A percentile compares a stretch with the other conserved stretches of the same genome.
Evolutionary conservation across 2,329 filamentous ascomycete genomes (phyloP).

Genomic region (Microascus cirrosus): DNA sequence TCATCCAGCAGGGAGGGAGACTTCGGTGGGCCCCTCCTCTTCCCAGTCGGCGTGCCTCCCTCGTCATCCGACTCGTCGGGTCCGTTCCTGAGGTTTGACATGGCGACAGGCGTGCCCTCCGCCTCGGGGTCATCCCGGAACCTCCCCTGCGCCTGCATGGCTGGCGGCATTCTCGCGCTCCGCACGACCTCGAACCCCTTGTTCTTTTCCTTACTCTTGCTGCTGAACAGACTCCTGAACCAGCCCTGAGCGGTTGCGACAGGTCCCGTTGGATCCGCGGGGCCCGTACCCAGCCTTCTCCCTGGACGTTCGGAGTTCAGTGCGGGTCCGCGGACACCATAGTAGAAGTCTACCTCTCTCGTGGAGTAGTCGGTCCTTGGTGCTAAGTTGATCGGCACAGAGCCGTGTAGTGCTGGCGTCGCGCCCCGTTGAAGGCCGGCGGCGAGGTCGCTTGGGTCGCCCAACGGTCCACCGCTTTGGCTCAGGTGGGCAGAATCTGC

Average conservation of each 20-base stretch:
- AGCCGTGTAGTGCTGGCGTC: slow-evolving; percentile 29
- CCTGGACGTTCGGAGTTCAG: slow-evolving; percentile 72
- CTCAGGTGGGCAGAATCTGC: slow-evolving; percentile 24
- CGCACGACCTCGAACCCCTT: slow-evolving; percentile 97
- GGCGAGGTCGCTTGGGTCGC: slow-evolving; percentile 28
- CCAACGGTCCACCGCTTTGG: slow-evolving; percentile 17
- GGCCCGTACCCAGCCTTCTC: slow-evolving; percentile 82
- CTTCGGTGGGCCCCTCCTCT: slow-evolving; percentile 25
- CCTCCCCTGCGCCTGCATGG: slow-evolving; percentile 26
- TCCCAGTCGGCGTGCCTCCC: slow-evolving; percentile 1
- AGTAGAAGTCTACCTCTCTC: slow-evolving; percentile 94
- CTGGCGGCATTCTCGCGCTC: slow-evolving; percentile 74
- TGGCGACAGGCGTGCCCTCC: slow-evolving; percentile 54
- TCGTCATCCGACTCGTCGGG: slow-evolving; percentile 50
- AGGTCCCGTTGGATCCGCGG: slow-evolving; percentile 85
- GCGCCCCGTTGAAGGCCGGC: slow-evolving; percentile 27
- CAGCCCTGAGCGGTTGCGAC: slow-evolving; percentile 83
- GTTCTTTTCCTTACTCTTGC: slow-evolving; percentile 84
- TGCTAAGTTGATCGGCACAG: slow-evolving; percentile 27
- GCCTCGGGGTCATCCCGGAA: slow-evolving; percentile 57
- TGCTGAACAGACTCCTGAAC: slow-evolving; percentile 69
- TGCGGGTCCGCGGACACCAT: slow-evolving; percentile 80
- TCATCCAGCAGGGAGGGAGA: slow-evolving; percentile 10
- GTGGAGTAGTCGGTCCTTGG: slow-evolving; percentile 79
- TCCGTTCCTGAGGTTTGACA: slow-evolving; percentile 45